phyloP scores from a whole-genome alignment of 1,284 basidiomycete genomes.

The Afroboletus lepidellus region DNA sequence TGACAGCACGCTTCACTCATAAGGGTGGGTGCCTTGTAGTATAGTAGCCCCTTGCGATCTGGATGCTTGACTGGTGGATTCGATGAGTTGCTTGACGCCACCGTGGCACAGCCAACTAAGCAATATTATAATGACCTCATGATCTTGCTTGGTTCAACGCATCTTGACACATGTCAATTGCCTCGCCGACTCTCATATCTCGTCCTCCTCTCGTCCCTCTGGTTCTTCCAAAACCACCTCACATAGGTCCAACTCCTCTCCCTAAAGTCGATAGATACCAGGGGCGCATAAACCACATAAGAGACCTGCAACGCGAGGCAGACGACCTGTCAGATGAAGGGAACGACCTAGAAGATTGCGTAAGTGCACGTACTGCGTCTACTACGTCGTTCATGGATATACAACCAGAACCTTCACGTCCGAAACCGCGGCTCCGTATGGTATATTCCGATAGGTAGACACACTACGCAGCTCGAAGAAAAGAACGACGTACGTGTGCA shows the following conservation, averaged over 20 bases:
- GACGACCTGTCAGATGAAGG: slow-evolving; percentile 86
- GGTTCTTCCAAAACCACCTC: slow-evolving; percentile 64
- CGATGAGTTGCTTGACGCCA: too few relatives aligned
- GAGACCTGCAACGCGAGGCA: slow-evolving; percentile 76
- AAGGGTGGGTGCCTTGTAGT: not conserved
- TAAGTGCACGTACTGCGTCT: slow-evolving; percentile 32
- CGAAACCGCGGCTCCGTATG: slow-evolving; percentile 66
- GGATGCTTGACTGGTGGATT: too few relatives aligned
- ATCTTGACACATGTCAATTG: slow-evolving; percentile 50
- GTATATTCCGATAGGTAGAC: slow-evolving; percentile 70
- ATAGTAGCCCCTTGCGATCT: too few relatives aligned
- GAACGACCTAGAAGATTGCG: slow-evolving; percentile 70
- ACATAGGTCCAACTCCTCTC: slow-evolving; percentile 63
- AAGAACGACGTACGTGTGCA: slow-evolving; percentile 68
- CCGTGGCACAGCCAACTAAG: too few relatives aligned
- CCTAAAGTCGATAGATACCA: slow-evolving; percentile 47
- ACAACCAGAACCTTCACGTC: slow-evolving; percentile 51
- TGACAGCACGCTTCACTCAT: slow-evolving; percentile 22
- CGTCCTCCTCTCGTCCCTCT: slow-evolving; percentile 58
- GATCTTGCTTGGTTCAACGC: too few relatives aligned
- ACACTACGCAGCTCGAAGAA: slow-evolving; percentile 73
- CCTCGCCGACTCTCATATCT: slow-evolving; percentile 67
- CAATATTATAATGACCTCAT: too few relatives aligned
- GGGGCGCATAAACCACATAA: slow-evolving; percentile 55
- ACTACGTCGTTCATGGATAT: not conserved